Evolutionary conservation across 2,329 filamentous ascomycete genomes (phyloP).

Genomic region (Tolypocladium ovalisporum): DNA sequence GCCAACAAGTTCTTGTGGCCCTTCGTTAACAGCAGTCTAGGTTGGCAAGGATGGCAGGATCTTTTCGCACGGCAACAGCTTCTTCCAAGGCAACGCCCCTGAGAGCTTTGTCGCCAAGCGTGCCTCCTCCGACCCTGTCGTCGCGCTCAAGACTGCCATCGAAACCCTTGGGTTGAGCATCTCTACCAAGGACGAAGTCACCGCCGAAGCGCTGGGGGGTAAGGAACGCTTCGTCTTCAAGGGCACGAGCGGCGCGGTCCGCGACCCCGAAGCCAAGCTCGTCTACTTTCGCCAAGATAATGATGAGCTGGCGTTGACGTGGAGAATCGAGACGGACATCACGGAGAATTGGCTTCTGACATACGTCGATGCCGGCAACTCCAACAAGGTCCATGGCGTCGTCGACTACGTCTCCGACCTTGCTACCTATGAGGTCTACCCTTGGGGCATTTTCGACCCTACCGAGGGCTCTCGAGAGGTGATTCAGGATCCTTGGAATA

Average conservation of each 20-base stretch:
- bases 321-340: slow-evolving; percentile 46
- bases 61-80: slow-evolving; percentile 45
- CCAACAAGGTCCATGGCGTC: slow-evolving; percentile 37
- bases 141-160: slow-evolving; percentile 30
- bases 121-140: slow-evolving; percentile 28
- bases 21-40: slow-evolving; percentile 15
- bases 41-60: slow-evolving; percentile 40
- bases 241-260: slow-evolving; percentile 34
- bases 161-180: slow-evolving; percentile 21
- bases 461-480: slow-evolving; percentile 33
- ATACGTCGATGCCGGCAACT: slow-evolving; percentile 41
- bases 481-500: slow-evolving; percentile 37
- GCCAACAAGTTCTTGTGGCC: background rate
- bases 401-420: slow-evolving; percentile 44
- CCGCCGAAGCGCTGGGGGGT: slow-evolving; percentile 13
- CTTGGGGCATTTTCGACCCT: slow-evolving; percentile 42
- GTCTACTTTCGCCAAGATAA: slow-evolving; percentile 38
- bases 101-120: slow-evolving; percentile 25
- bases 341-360: slow-evolving; percentile 46
- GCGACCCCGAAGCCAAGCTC: slow-evolving; percentile 42
- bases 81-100: slow-evolving; percentile 30
- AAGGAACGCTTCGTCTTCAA: slow-evolving; percentile 27
- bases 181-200: slow-evolving; percentile 10
- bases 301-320: slow-evolving; percentile 37
- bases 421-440: slow-evolving; percentile 44